Conservation (phyloP, 1,284 basidiomycete species). For the Ceratobasidium sp. region DNA sequence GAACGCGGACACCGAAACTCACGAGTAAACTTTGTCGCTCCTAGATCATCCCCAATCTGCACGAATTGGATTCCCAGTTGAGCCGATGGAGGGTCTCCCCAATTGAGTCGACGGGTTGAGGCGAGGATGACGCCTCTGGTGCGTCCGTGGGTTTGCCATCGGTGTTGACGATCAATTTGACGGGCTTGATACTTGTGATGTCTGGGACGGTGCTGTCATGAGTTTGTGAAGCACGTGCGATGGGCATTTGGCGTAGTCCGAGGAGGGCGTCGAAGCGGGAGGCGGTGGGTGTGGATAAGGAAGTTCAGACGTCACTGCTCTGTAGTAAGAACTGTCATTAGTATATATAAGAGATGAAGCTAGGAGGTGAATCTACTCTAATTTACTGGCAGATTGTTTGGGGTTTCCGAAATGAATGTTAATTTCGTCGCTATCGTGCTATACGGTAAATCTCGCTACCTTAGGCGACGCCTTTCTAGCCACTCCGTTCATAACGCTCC, state of each 20-base stretch:
- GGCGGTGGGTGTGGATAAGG: conserved; percentile 66
- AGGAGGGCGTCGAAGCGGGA: conserved; percentile 64
- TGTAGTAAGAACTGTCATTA: no score
- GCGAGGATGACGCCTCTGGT: no score
- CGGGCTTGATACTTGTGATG: no score
- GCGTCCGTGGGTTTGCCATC: no score
- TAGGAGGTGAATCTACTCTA: neutral
- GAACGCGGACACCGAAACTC: no score
- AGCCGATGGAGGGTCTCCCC: conserved; percentile 52
- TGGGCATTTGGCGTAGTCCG: conserved; percentile 61
- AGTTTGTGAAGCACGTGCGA: conserved; percentile 59
- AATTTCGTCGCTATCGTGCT: conserved; percentile 66
- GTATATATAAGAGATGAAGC: no score
- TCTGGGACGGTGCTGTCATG: conserved; percentile 41
- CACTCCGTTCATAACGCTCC: conserved; percentile 65
- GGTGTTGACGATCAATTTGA: conserved; percentile 71
- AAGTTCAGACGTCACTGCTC: conserved; percentile 60
- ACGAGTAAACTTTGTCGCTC: no score
- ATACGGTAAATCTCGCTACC: conserved; percentile 61
- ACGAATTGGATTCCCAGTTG: conserved; percentile 72
- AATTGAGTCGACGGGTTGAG: conserved; percentile 55
- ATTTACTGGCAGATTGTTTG: no score
- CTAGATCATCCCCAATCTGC: conserved; percentile 73
- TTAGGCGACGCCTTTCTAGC: conserved; percentile 61
- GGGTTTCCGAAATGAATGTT: conserved; percentile 67